These are phyloP conservation scores for Withania somnifera DNA, from an alignment of 305 asterid genomes.

Conservation along the genomic window DNA sequence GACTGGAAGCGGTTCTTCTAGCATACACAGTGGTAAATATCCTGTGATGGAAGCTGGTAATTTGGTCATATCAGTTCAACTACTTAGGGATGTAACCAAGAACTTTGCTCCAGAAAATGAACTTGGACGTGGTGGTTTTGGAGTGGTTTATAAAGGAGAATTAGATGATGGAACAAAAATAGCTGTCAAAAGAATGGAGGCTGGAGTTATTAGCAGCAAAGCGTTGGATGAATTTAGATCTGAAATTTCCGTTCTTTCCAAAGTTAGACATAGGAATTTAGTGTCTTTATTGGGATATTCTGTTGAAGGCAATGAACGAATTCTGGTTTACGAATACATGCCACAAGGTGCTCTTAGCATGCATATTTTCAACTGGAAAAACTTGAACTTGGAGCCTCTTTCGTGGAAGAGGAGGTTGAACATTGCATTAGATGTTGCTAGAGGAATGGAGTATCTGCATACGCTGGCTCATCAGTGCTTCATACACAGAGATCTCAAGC, in stretches of 20 bases:
- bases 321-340: constrained; percentile 76
- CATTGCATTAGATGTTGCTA: constrained; percentile 80
- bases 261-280: constrained; percentile 76
- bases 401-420: constrained; percentile 82
- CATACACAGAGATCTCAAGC: constrained; percentile 77
- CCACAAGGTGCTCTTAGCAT: constrained; percentile 75
- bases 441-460: constrained; percentile 85
- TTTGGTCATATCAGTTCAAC: constrained; percentile 62
- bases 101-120: constrained; percentile 74
- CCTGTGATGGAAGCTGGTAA: constrained; percentile 60
- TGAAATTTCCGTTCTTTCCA: constrained; percentile 73
- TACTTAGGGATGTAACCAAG: constrained; percentile 59
- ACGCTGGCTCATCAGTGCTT: constrained; percentile 70
- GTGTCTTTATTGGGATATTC: constrained; percentile 83
- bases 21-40: constrained; percentile 37
- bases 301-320: constrained; percentile 60
- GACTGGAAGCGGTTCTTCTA: constrained; percentile 41
- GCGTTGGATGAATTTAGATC: constrained; percentile 71
- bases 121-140: constrained; percentile 92
- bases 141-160: constrained; percentile 82
- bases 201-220: constrained; percentile 53
- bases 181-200: constrained; percentile 88
- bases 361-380: constrained; percentile 79
- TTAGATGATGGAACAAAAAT: constrained; percentile 75
- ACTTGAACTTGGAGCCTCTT: constrained; percentile 52